phyloP scores from a whole-genome alignment of 2,329 filamentous ascomycete genomes.

The Thelonectria blattea region DNA sequence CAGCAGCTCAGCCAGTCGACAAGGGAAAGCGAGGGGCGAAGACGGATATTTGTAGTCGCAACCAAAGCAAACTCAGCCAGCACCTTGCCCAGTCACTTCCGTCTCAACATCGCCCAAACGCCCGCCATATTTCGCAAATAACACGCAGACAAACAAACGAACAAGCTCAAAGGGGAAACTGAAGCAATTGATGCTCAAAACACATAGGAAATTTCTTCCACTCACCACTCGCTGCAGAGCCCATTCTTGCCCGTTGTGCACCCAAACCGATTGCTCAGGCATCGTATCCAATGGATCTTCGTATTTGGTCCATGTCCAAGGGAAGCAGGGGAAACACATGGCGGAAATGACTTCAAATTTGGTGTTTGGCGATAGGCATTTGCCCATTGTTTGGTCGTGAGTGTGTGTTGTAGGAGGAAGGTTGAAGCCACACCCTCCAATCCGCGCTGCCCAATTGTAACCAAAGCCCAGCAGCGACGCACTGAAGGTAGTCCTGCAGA shows the following conservation, averaged over 20 bases:
- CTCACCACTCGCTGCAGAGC: slow-evolving; percentile 49
- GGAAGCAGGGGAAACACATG: slow-evolving; percentile 63
- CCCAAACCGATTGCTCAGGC: slow-evolving; percentile 52
- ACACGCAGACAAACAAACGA: slow-evolving; percentile 1
- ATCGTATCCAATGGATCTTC: slow-evolving; percentile 47
- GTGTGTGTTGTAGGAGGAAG: slow-evolving; percentile 8
- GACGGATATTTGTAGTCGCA: neutral
- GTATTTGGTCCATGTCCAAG: slow-evolving; percentile 56
- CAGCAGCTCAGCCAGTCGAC: neutral
- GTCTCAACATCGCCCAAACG: slow-evolving; percentile 2
- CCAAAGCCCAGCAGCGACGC: neutral
- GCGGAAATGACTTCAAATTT: neutral
- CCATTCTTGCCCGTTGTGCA: slow-evolving; percentile 44
- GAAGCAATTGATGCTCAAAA: neutral
- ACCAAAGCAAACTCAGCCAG: neutral
- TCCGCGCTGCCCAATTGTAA: neutral
- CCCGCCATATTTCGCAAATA: neutral
- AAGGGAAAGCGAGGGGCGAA: neutral
- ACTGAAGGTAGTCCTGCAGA: neutral
- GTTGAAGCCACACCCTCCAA: neutral
- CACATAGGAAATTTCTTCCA: slow-evolving; percentile 10
- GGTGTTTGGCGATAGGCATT: neutral
- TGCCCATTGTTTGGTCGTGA: neutral
- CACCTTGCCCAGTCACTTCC: neutral
- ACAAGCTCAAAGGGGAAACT: neutral